Evolutionary conservation across 2,329 filamentous ascomycete genomes (phyloP).

Genomic region (Aspergillus arachidicola): DNA sequence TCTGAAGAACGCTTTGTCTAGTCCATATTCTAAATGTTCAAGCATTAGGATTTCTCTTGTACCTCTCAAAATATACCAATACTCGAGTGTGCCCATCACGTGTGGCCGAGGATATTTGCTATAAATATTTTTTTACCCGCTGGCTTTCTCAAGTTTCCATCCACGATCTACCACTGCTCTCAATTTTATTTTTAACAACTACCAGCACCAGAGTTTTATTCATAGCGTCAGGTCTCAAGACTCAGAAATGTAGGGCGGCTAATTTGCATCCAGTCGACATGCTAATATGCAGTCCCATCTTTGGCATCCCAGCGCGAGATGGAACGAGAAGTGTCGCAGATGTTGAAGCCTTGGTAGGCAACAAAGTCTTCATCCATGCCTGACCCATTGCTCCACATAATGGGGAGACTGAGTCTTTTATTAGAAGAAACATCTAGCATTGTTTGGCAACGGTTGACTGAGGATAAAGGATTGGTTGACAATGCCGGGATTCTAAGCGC

Average conservation of each 20-base stretch:
- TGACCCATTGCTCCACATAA: neutral
- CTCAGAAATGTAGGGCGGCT: neutral
- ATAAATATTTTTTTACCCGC: neutral
- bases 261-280: neutral
- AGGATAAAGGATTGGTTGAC: slow-evolving; percentile 26
- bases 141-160: neutral
- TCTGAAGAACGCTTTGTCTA: neutral
- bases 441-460: slow-evolving; percentile 9
- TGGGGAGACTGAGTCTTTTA: neutral
- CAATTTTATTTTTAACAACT: neutral
- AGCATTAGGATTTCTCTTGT: neutral
- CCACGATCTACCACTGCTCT: neutral
- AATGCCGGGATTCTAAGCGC: slow-evolving; percentile 31
- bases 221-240: too few relatives aligned
- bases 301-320: slow-evolving; percentile 13
- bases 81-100: neutral
- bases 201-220: neutral
- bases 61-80: too few relatives aligned
- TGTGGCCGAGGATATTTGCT: neutral
- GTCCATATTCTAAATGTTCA: neutral
- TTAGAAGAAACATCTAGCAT: neutral
- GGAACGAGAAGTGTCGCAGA: slow-evolving; percentile 18
- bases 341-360: slow-evolving; percentile 5
- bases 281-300: neutral
- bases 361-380: neutral